Evolutionary conservation across 352 stramenopile species (phyloP).

Genomic region (Phytophthora ohioensis): DNA sequence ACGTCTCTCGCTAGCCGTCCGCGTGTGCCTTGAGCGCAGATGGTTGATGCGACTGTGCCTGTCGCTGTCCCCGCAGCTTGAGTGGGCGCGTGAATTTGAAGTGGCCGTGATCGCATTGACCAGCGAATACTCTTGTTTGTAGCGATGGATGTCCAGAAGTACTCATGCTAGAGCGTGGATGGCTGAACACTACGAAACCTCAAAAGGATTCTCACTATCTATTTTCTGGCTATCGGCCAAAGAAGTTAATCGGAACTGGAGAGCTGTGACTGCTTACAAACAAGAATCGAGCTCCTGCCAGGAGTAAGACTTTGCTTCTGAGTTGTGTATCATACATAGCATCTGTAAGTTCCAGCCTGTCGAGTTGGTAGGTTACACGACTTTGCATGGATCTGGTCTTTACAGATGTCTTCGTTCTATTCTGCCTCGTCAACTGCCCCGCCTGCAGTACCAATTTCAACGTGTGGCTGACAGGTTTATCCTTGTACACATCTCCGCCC

Average conservation of each 20-base stretch:
- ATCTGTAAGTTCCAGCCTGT: too few species aligned
- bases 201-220: slow-evolving; percentile 18
- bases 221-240: slow-evolving; percentile 32
- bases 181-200: slow-evolving; percentile 19
- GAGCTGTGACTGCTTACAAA: too few species aligned
- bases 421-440: neutral
- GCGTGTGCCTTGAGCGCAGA: slow-evolving; percentile 17
- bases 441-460: neutral
- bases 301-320: neutral
- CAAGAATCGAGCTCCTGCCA: too few species aligned
- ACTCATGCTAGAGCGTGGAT: slow-evolving; percentile 2
- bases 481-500: neutral
- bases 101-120: slow-evolving; percentile 6
- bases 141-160: slow-evolving; percentile 6
- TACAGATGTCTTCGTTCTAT: slow-evolving; percentile 14
- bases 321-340: neutral
- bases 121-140: too few species aligned
- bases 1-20: slow-evolving; percentile 17
- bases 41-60: slow-evolving; percentile 32
- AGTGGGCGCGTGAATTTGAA: neutral
- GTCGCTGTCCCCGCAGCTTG: slow-evolving; percentile 4
- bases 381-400: neutral
- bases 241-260: neutral
- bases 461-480: too few species aligned
- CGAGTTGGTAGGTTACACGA: neutral